Evolutionary conservation across 176 grass and related monocot genomes (phyloP), one percentile per base, ranked within the genome.

Genomic region (Chrysopogon serrulatus): DNA sequence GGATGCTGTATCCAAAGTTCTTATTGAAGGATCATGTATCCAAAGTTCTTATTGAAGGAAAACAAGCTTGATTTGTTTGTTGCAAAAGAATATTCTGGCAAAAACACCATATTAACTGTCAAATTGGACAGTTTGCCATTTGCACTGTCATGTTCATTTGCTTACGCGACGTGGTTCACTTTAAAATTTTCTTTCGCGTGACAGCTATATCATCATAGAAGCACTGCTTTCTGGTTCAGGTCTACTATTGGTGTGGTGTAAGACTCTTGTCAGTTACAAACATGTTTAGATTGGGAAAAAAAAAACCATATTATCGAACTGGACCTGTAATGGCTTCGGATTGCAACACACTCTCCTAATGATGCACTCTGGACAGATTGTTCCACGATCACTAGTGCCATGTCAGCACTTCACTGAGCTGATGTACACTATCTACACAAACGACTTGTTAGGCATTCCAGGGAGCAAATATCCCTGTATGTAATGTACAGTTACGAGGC

Each of bases 1-100:
- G 32, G 61, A 32, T 83, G 79, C 83, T 90, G 79, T 87, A 79
- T 28, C 45, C 39, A 35, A 35, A n/a, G 3, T 79, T 61, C 18
- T 74, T 67, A 60, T 1, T 41, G 24, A 40, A 65, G 32, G 61
- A n/a, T n/a, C n/a, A n/a, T 90, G 79, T 87, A 79, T 28, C 45
- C 39, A 35, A 35, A n/a, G 3, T 79, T 61, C 18, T 74, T 67
- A 60, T 1, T 41, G 24, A 40, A 65, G 32, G 61, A n/a, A 60
- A 60, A 60, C 56, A 27, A 2, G n/a, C n/a, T 27, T 13, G 10
- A 26, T 13, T 27, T 60, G 56, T 57, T 51, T 78, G 59, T 59
- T 17, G 15, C 6, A 31, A 53, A 53, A 73, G 42, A 54, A 72
- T 71, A 78, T 19, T 9, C 34, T 48, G 12, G 13, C 40, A 56